Percentiles rank a stretch among this genome's conserved stretches.
phyloP scores from a whole-genome alignment of 2,329 filamentous ascomycete species.

The Aspergillus tamarii region DNA sequence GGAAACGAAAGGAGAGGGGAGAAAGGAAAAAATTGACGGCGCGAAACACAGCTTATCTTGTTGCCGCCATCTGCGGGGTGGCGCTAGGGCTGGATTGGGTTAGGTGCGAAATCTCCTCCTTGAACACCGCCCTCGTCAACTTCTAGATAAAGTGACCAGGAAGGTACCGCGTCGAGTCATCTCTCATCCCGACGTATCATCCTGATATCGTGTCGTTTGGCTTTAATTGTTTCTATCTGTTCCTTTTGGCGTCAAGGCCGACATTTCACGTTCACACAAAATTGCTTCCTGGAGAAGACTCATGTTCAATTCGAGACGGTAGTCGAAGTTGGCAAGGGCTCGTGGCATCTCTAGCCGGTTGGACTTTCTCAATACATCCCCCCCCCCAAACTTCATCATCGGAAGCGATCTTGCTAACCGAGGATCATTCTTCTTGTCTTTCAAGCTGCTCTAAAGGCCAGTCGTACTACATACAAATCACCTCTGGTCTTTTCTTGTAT shows the following conservation, averaged over 20 bases:
- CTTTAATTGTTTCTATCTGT: neutral
- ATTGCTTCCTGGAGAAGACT: slow-evolving; percentile 5
- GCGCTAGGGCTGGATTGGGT: slow-evolving; percentile 20
- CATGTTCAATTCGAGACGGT: slow-evolving; percentile 18
- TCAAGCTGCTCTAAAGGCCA: slow-evolving; percentile 32
- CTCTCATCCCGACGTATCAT: slow-evolving; percentile 8
- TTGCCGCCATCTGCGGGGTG: slow-evolving; percentile 18
- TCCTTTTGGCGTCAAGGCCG: neutral
- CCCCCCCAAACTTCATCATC: slow-evolving; percentile 28
- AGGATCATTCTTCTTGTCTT: slow-evolving; percentile 20
- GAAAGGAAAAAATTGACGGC: slow-evolving; percentile 12
- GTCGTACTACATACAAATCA: slow-evolving; percentile 10
- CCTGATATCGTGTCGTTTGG: slow-evolving; percentile 14
- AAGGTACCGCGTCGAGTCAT: neutral
- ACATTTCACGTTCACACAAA: neutral
- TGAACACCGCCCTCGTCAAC: slow-evolving; percentile 17
- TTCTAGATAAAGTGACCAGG: neutral
- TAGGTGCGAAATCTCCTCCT: slow-evolving; percentile 24
- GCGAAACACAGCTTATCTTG: slow-evolving; percentile 25
- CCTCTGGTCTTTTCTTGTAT: neutral
- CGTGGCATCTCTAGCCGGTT: slow-evolving; percentile 44
- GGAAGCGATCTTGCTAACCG: slow-evolving; percentile 43
- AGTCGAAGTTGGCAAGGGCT: slow-evolving; percentile 26
- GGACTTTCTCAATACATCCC: slow-evolving; percentile 45
- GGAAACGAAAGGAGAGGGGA: slow-evolving; percentile 3